Percentiles rank a stretch among this genome's conserved stretches.
phyloP scores from a whole-genome alignment of 2,329 filamentous ascomycete species.

The Amesomyces nigricolor region DNA sequence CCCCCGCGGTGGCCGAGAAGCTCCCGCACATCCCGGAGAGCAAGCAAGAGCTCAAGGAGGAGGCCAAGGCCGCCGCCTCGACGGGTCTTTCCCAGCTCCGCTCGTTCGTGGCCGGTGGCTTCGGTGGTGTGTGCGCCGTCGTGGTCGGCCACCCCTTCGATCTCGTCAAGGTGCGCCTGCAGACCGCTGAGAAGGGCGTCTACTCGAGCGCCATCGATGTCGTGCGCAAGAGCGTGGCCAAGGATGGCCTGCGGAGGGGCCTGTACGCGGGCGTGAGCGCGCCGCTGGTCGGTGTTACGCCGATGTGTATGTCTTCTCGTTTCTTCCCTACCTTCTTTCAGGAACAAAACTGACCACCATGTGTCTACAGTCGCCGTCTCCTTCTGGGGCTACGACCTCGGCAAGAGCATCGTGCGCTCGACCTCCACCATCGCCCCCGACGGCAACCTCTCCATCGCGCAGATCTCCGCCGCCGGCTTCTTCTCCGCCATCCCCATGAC shows the following conservation, averaged over 20 bases:
- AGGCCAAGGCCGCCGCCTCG: slow-evolving; percentile 37
- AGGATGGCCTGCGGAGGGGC: slow-evolving; percentile 74
- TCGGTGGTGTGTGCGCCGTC: slow-evolving; percentile 90
- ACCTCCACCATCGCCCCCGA: slow-evolving; percentile 60
- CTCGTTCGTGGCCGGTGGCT: slow-evolving; percentile 82
- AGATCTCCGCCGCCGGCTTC: slow-evolving; percentile 89
- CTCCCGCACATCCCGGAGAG: slow-evolving; percentile 42
- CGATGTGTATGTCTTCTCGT: slow-evolving; percentile 73
- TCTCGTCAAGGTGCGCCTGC: slow-evolving; percentile 92
- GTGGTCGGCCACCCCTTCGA: slow-evolving; percentile 95
- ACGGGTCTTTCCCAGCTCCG: slow-evolving; percentile 54
- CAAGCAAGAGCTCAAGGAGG: slow-evolving; percentile 40
- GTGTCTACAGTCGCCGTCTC: slow-evolving; percentile 55
- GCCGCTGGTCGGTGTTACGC: slow-evolving; percentile 89
- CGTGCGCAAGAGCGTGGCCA: slow-evolving; percentile 78
- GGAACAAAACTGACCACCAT: slow-evolving; percentile 1
- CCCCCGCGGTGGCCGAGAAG: slow-evolving; percentile 32
- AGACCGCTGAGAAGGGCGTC: slow-evolving; percentile 90
- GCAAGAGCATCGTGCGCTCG: slow-evolving; percentile 76
- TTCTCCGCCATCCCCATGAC: slow-evolving; percentile 98
- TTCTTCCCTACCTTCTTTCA: background rate
- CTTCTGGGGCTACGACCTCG: slow-evolving; percentile 88
- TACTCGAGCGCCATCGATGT: slow-evolving; percentile 90
- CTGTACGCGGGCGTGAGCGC: slow-evolving; percentile 96
- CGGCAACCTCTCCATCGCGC: slow-evolving; percentile 71